A percentile compares a stretch with the other conserved stretches of the same genome.
Conservation (phyloP, 441 rosid species). For the Corymbia calophylla region DNA sequence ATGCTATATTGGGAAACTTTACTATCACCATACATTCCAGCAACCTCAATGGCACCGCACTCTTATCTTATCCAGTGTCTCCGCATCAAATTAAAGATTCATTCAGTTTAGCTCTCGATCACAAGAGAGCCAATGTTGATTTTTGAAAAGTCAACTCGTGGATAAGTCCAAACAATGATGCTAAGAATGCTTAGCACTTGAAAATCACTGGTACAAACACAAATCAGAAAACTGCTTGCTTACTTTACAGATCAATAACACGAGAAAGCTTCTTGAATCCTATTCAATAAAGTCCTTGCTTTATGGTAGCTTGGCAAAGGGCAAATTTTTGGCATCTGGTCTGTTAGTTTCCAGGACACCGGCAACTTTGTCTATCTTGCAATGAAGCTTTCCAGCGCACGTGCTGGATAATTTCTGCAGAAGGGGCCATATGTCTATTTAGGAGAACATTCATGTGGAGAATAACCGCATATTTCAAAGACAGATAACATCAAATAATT, state of each 20-base stretch:
- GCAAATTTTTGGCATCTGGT: slow-evolving; percentile 99
- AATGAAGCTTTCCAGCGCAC: slow-evolving; percentile 96
- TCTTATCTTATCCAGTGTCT: neutral
- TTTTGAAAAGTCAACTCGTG: neutral
- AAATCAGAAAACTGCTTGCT: neutral
- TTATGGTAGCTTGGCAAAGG: slow-evolving; percentile 93
- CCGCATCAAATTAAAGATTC: neutral
- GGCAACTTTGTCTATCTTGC: slow-evolving; percentile 98
- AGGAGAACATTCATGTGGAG: neutral
- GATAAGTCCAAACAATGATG: neutral
- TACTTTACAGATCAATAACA: slow-evolving; percentile 75
- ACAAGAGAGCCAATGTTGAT: neutral
- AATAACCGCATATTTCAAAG: neutral
- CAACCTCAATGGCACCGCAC: neutral
- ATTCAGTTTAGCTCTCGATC: neutral
- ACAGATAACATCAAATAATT: neutral
- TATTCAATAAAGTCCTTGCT: slow-evolving; percentile 95
- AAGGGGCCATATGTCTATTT: neutral
- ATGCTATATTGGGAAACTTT: neutral
- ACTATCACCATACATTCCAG: neutral
- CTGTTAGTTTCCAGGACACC: slow-evolving; percentile 99
- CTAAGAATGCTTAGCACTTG: neutral
- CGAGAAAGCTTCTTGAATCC: slow-evolving; percentile 98
- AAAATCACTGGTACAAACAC: neutral
- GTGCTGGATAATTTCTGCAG: slow-evolving; percentile 76